Base-by-base conservation (phyloP, 768 basidiomycete species). In the Mycena floridula region DNA sequence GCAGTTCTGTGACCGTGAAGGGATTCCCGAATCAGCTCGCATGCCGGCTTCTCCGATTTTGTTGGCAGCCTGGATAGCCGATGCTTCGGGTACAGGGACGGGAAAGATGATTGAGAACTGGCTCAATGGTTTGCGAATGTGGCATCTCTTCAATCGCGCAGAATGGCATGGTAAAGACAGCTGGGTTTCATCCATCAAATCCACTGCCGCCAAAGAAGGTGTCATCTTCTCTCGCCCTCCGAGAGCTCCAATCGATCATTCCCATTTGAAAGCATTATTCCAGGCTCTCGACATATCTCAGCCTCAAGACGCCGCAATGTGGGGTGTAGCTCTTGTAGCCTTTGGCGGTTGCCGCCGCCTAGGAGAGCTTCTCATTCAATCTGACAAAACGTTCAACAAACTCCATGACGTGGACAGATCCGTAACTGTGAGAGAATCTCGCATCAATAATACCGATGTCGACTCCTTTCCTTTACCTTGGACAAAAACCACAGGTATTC, bases 1-100 rank as follows among this genome's bases (percentile, higher is more conserved):
- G 0, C 59, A 65, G 27, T 65, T 59, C 30, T 65, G 65, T 23
- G 56, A 67, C 28, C 18, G 25, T 2, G 16, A 47, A 0, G 1
- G 27, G 2, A 54, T 63, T 15, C 45, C 62, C 0, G 56, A 63
- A 37, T 35, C 12, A 4, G 15, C 13, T 1, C 56, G 43, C 11
- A 61, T 58, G 50, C 61, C 54, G 3, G 62, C 53, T 0, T 49
- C 44, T 6, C 40, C 54, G 3, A 18, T 45, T 7, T 46, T 64
- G 4, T 41, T 64, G 1, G 26, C 51, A 1, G 46, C 51, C 3
- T 67, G 64, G 23, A 30, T 58, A 0, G 54, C 62, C 0, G 3
- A 24, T 0, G 43, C 42, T 3, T 25, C 37, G 0, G 48, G 52
- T 2, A 27, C 42, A 0, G 12, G 22, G 1, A 40, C 50, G 2